Evolutionary conservation across 805 yeast species (phyloP).

Genomic region (Priceomyces carsonii): DNA sequence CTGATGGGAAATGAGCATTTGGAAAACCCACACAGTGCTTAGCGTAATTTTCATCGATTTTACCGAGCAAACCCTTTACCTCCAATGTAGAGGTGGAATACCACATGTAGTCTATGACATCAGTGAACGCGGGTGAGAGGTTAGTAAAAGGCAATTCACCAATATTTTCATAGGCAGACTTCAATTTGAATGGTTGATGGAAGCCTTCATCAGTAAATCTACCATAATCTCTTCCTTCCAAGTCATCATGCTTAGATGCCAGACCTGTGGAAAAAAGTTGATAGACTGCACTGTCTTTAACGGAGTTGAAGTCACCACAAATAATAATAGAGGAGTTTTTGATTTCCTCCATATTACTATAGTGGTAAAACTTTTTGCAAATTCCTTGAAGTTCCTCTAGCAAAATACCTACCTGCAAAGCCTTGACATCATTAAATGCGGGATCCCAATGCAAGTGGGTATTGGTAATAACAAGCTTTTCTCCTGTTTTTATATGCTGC

Average conservation of each 20-base stretch:
- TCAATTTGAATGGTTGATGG: slow-evolving; percentile 75
- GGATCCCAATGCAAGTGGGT: slow-evolving; percentile 99
- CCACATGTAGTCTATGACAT: slow-evolving; percentile 95
- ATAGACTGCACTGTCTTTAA: slow-evolving; percentile 84
- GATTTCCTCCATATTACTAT: slow-evolving; percentile 48
- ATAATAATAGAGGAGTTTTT: slow-evolving; percentile 75
- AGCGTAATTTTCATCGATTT: slow-evolving; percentile 76
- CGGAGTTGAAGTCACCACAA: slow-evolving; percentile 96
- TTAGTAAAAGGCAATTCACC: slow-evolving; percentile 95
- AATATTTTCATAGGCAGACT: slow-evolving; percentile 79
- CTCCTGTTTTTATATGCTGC: slow-evolving; percentile 72
- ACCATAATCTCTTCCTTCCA: slow-evolving; percentile 88
- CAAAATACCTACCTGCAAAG: slow-evolving; percentile 91
- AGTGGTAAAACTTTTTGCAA: slow-evolving; percentile 49
- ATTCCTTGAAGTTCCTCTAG: slow-evolving; percentile 81
- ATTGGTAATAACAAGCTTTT: slow-evolving; percentile 72
- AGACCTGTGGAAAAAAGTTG: slow-evolving; percentile 82
- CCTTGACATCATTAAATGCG: slow-evolving; percentile 89
- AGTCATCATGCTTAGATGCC: slow-evolving; percentile 76
- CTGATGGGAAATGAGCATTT: slow-evolving; percentile 89
- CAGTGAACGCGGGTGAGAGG: slow-evolving; percentile 89
- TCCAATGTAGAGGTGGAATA: slow-evolving; percentile 78
- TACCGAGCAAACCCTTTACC: slow-evolving; percentile 84
- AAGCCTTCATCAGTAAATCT: slow-evolving; percentile 87
- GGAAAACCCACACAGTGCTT: slow-evolving; percentile 88